Evolutionary conservation across 2,329 filamentous ascomycete species (phyloP).

Genomic region (Hymenoscyphus salicellus): DNA sequence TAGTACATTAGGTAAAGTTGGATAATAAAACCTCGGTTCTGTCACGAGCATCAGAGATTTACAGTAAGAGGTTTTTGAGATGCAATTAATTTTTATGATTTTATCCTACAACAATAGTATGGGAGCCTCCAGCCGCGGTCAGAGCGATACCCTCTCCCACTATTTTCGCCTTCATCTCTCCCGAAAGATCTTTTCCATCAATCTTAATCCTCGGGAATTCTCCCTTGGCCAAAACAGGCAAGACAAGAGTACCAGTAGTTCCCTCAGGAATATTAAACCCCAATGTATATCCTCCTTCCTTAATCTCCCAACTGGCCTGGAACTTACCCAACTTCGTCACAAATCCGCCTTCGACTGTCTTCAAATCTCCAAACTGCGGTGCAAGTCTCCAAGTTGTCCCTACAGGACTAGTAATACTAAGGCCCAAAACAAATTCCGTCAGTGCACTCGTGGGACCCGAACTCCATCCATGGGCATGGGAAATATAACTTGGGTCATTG

Average conservation of each 20-base stretch:
- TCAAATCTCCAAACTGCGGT: slow-evolving; percentile 43
- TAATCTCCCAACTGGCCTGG: slow-evolving; percentile 33
- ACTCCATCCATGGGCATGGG: slow-evolving; percentile 49
- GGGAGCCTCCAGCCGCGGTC: not conserved
- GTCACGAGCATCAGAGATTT: too few relatives aligned
- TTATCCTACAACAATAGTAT: not conserved
- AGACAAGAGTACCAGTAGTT: slow-evolving; percentile 15
- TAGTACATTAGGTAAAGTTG: too few relatives aligned
- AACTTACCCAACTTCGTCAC: slow-evolving; percentile 40
- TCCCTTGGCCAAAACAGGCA: slow-evolving; percentile 5
- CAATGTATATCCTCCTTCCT: slow-evolving; percentile 27
- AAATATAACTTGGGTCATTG: slow-evolving; percentile 42
- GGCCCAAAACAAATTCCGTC: slow-evolving; percentile 44
- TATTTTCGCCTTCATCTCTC: not conserved
- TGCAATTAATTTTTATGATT: too few relatives aligned
- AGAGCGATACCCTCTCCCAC: not conserved
- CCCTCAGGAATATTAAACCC: slow-evolving; percentile 17
- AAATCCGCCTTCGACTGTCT: slow-evolving; percentile 41
- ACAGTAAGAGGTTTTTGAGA: too few relatives aligned
- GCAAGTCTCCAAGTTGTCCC: slow-evolving; percentile 40
- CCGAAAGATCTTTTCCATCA: slow-evolving; percentile 1
- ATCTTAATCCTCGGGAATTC: not conserved
- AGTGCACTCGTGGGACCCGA: slow-evolving; percentile 47
- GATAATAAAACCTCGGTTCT: too few relatives aligned
- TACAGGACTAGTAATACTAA: slow-evolving; percentile 38